Evolutionary conservation across 2,329 filamentous ascomycete genomes (phyloP).

Genomic region (Hymenoscyphus albidus): DNA sequence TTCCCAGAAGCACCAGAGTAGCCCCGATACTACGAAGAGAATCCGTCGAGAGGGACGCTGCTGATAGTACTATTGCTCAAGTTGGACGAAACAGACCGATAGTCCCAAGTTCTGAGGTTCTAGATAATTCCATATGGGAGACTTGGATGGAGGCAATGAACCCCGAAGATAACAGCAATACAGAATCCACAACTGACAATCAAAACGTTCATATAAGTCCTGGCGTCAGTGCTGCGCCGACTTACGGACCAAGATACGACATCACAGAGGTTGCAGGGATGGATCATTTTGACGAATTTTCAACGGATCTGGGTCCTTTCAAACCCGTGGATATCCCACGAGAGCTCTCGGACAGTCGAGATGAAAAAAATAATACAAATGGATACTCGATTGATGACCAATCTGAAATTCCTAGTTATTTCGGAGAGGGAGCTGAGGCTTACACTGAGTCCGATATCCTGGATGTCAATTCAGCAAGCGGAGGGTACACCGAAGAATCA

Average conservation of each 20-base stretch:
- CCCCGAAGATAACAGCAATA: conserved; percentile 5
- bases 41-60: conserved; percentile 15
- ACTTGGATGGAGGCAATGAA: conserved; percentile 25
- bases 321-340: not conserved
- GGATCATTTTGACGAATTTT: not conserved
- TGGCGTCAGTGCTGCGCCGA: conserved; percentile 22
- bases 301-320: not conserved
- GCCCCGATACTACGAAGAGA: conserved; percentile 23
- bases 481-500: not conserved
- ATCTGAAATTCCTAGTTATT: not conserved
- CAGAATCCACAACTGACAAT: not conserved
- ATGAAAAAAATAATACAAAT: not conserved
- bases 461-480: conserved; percentile 1
- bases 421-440: not conserved
- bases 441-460: not conserved
- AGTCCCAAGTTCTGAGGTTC: conserved; percentile 24
- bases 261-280: not conserved
- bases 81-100: conserved; percentile 21
- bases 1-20: conserved; percentile 25
- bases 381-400: not conserved
- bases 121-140: conserved; percentile 31
- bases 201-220: conserved; percentile 23
- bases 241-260: not conserved
- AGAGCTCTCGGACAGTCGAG: not conserved
- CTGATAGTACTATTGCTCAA: conserved; percentile 28